A percentile compares a stretch with the other conserved stretches of the same genome.
Evolutionary conservation across 306 rosid genomes (phyloP).

Genomic region (Inga oerstediana): DNA sequence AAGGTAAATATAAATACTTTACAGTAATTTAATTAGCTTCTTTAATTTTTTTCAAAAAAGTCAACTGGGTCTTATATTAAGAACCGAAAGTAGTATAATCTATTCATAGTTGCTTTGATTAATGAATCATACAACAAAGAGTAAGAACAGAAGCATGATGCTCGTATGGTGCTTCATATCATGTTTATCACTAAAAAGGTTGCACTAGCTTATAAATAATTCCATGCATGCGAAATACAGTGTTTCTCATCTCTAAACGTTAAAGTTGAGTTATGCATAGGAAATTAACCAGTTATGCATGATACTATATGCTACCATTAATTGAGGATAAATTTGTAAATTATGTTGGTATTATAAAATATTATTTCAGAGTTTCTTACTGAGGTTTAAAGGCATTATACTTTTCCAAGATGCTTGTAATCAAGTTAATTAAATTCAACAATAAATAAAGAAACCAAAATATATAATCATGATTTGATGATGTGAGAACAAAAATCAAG

Average conservation of each 20-base stretch:
- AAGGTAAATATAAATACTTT: no score
- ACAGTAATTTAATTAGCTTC: no score
- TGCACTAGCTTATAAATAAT: neutral
- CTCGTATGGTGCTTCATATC: neutral
- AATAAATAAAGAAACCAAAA: constrained; percentile 6
- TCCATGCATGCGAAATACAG: neutral
- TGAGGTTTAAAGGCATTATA: neutral
- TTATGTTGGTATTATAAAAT: neutral
- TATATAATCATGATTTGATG: neutral
- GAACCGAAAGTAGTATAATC: neutral
- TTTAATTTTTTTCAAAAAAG: no score
- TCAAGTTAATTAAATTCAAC: neutral
- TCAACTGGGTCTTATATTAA: no score
- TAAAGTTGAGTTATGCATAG: neutral
- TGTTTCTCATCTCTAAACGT: neutral
- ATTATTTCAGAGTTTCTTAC: neutral
- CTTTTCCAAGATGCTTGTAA: neutral
- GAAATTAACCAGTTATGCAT: neutral
- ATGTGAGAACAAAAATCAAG: neutral
- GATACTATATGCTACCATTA: neutral
- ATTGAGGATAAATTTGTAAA: neutral
- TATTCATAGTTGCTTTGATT: constrained; percentile 1
- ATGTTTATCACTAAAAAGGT: neutral
- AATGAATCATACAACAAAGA: constrained; percentile 9
- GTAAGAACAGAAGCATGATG: neutral